Base-by-base conservation (phyloP, 2,329 filamentous ascomycete species). In the Byssochlamys sp. region DNA sequence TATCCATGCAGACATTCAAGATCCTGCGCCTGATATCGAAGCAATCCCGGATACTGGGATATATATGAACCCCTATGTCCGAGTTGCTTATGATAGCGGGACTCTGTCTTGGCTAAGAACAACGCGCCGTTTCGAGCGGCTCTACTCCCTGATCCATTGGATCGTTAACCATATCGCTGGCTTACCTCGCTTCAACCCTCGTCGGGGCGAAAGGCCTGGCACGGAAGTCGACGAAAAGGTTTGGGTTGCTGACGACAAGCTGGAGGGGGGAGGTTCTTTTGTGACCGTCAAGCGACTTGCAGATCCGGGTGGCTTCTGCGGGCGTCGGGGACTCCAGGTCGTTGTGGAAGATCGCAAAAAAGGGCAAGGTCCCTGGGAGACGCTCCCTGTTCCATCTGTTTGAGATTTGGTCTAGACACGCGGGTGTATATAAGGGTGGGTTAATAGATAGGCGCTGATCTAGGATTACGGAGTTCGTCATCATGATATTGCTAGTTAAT, bases 61-160 rank as follows among this genome's bases (percentile, higher is more conserved):
- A 55, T 90, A 83, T 66, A 82, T 90, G 77, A 91, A 91, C 66
- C 88, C 88, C 0, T 90, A 82, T 65, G 81, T 91, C 50, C 82
- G 88, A 19, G 86, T 89, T 3, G 84, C 87, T 1, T 90, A 91
- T 68, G 80, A 82, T 52, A 71, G 76, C 29, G 67, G 67, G 3
- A 82, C 84, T 0, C 77, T 88, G 7, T 73, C 73, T 0, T 85
- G 82, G 81, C 75, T 90, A 1, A 73, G 77, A 1, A 71, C 84
- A 28, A 81, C 82, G 4, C 81, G 82, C 58, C 81, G 84, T 11
- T 85, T 87, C 64, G 88, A 91, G 70, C 76, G 82, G 4, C 75
- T 90, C 0, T 85, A 87, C 60, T 76, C 78, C 0, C 70, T 81
- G 3, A 77, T 83, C 2, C 85, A 90, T 64, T 73, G 76, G 28